Evolutionary conservation across 495 filamentous ascomycete genomes (phyloP).

Genomic region (Talaromyces thailandensis): DNA sequence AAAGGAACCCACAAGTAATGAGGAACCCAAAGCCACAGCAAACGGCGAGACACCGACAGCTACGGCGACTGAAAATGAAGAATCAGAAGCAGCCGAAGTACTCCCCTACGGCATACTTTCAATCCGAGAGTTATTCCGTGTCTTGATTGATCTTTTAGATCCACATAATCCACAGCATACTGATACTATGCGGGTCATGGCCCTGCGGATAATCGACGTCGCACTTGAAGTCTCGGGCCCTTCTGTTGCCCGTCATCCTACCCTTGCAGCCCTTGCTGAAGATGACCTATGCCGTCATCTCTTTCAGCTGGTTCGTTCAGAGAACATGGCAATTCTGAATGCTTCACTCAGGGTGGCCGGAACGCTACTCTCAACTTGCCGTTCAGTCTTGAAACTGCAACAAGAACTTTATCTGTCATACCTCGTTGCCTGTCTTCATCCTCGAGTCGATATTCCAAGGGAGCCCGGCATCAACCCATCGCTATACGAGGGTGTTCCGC

Average conservation of each 20-base stretch:
- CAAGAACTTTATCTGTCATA: conserved; percentile 97
- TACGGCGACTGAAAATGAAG: conserved; percentile 31
- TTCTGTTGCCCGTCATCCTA: conserved; percentile 89
- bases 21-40: conserved; percentile 25
- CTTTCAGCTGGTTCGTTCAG: conserved; percentile 93
- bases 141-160: conserved; percentile 89
- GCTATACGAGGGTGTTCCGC: conserved; percentile 89
- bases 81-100: conserved; percentile 42
- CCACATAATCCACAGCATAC: conserved; percentile 87
- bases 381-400: conserved; percentile 88
- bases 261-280: conserved; percentile 77
- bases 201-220: conserved; percentile 92
- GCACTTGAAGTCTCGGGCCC: conserved; percentile 94
- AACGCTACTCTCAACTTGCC: conserved; percentile 83
- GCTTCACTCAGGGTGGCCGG: conserved; percentile 86
- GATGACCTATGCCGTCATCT: conserved; percentile 91
- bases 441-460: conserved; percentile 80
- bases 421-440: conserved; percentile 86
- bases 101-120: conserved; percentile 90
- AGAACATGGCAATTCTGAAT: conserved; percentile 87
- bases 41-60: conserved; percentile 28
- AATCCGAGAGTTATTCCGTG: conserved; percentile 86
- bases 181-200: conserved; percentile 95
- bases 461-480: conserved; percentile 86
- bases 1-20: conserved; percentile 25